Evolutionary conservation across 208 protist species (phyloP).

Genomic region (Herpetomonas samuelpessoai): DNA sequence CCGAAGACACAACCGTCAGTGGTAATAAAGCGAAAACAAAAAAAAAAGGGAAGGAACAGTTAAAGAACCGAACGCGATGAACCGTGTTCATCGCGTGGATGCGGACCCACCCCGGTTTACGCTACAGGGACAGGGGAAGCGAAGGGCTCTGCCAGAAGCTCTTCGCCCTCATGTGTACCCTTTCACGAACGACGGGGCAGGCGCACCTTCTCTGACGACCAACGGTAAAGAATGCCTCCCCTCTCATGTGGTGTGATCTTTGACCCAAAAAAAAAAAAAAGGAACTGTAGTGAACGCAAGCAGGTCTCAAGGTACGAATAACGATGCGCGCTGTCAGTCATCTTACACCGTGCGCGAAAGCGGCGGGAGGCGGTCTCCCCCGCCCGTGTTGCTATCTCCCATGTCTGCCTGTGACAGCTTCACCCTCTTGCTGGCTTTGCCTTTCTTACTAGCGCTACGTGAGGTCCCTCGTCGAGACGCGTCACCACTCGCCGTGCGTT

Average conservation of each 20-base stretch:
- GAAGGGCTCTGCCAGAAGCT: no score
- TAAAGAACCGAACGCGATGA: no score
- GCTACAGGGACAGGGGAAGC: no score
- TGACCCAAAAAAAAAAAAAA: neutral
- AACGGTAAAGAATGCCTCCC: no score
- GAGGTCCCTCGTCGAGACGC: neutral
- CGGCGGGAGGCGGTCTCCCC: slow-evolving; percentile 17
- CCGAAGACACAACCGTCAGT: no score
- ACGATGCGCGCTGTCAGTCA: neutral
- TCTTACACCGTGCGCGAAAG: slow-evolving; percentile 8
- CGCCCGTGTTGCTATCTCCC: slow-evolving; percentile 2
- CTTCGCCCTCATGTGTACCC: no score
- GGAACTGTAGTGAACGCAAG: neutral
- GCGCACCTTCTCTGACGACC: no score
- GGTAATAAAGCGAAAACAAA: neutral
- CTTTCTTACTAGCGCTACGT: neutral
- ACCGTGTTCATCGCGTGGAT: no score
- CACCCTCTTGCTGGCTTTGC: neutral
- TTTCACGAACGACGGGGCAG: no score
- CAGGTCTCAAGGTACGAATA: neutral
- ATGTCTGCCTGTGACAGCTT: slow-evolving; percentile 1
- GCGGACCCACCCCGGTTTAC: no score
- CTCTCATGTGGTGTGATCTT: neutral
- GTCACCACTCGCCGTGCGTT: neutral
- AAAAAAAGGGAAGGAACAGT: neutral